A percentile compares a stretch with the other conserved stretches of the same genome.
phyloP scores from a whole-genome alignment of 2,329 filamentous ascomycete species.

The Cladophialophora chaetospira region DNA sequence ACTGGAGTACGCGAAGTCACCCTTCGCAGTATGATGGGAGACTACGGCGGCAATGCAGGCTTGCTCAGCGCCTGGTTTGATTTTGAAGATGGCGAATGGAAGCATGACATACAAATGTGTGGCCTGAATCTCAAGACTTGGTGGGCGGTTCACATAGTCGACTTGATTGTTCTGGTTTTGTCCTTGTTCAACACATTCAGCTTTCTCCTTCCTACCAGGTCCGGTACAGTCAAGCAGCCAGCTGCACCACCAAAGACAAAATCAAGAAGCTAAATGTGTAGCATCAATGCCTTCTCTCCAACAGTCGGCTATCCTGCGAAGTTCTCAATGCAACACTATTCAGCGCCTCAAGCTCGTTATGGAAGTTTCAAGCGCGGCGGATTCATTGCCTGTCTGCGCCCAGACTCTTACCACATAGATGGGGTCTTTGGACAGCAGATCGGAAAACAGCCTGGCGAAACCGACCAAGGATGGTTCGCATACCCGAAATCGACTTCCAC shows the following conservation, averaged over 20 bases:
- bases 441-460: not conserved
- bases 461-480: not conserved
- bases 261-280: not conserved
- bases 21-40: constrained; percentile 97
- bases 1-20: constrained; percentile 84
- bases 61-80: constrained; percentile 91
- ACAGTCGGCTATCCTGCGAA: not conserved
- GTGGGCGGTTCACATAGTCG: constrained; percentile 84
- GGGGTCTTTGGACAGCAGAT: not conserved
- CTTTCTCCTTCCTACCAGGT: not conserved
- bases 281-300: too few relatives aligned
- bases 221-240: not conserved
- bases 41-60: constrained; percentile 88
- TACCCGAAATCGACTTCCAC: not conserved
- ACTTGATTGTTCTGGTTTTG: constrained; percentile 54
- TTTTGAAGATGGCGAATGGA: constrained; percentile 70
- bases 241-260: not conserved
- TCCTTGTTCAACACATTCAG: constrained; percentile 11
- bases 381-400: too few relatives aligned
- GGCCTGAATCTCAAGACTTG: constrained; percentile 81
- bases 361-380: not conserved
- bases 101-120: constrained; percentile 77
- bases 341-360: not conserved
- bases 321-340: not conserved
- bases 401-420: not conserved